Base-by-base conservation (phyloP, 148 eudicot genomes). In the Simmondsia chinensis region DNA sequence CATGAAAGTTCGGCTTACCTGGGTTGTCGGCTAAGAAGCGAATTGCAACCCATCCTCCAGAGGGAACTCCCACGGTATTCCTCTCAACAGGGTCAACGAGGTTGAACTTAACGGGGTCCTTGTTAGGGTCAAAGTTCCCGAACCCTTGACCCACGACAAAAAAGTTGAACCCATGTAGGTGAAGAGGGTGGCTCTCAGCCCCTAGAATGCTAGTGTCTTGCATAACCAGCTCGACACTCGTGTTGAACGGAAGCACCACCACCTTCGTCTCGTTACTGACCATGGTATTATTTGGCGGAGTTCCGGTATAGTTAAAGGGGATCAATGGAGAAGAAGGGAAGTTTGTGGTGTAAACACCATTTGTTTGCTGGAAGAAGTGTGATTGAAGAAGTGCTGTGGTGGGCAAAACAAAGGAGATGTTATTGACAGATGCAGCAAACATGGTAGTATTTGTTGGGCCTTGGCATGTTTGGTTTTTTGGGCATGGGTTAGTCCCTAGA, bases 21-120 rank as follows among this genome's bases (percentile, higher is more conserved):
- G 85, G 85, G 68, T 82, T 82, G 33, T 82, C 76, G 5, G 85
- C 85, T 0, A 65, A 49, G 45, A 81, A 77, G 2, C 91, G 73
- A 34, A 77, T 65, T 6, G 81, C 91, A 16, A 74, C 84, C 91
- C 82, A 82, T 2, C 91, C 91, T 3, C 76, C 84, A 17, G 66
- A 46, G 4, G 84, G 84, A 17, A 77, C 82, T n/a, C 73, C 72
- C 16, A 77, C 74, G 1, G 84, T 77, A 52, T 77, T 77, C 54
- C 91, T 60, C 39, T 77, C 84, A 11, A 56, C 65, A 0, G 84
- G 91, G 25, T 82, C 84, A 6, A 69, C 71, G 12, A 82, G 72
- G 27, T 77, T 82, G 61, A 65, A 82, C 43, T 61, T 66, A 0
- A 45, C 38, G 1, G 74, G 78, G 39, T 77, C 91, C 28, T 43